Evolutionary conservation across 352 stramenopile species (phyloP).

Genomic region (Plasmopara viticola): DNA sequence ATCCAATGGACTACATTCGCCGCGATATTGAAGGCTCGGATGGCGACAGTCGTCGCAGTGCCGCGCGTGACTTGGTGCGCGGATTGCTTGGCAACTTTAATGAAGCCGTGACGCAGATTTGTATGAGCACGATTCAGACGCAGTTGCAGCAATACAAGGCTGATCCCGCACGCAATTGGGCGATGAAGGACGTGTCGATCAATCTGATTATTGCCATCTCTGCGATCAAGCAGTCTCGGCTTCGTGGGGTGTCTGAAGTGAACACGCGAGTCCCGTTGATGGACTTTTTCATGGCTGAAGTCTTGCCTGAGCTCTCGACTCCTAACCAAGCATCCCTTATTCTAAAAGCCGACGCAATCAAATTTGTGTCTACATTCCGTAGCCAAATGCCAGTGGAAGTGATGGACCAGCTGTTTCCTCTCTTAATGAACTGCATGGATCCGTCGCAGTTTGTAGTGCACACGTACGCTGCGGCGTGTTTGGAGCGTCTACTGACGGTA

Average conservation of each 20-base stretch:
- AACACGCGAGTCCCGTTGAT: constrained; percentile 94
- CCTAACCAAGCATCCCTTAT: constrained; percentile 84
- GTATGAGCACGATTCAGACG: constrained; percentile 82
- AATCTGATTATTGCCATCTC: constrained; percentile 95
- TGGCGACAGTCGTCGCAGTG: constrained; percentile 93
- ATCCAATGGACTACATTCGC: constrained; percentile 97
- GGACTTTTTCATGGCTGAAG: constrained; percentile 93
- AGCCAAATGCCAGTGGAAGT: constrained; percentile 93
- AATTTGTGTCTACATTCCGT: constrained; percentile 98
- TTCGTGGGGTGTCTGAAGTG: constrained; percentile 92
- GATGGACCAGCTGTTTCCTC: constrained; percentile 89
- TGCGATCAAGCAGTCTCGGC: constrained; percentile 90
- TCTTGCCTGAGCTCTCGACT: constrained; percentile 90
- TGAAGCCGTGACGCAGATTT: constrained; percentile 91
- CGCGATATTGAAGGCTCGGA: constrained; percentile 97
- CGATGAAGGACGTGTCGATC: constrained; percentile 93
- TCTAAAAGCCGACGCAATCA: constrained; percentile 96
- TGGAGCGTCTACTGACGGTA: constrained; percentile 95
- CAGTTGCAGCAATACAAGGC: constrained; percentile 90
- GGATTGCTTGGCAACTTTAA: constrained; percentile 95
- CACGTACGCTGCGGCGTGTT: constrained; percentile 94
- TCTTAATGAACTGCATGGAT: constrained; percentile 87
- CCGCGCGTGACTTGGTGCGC: constrained; percentile 92
- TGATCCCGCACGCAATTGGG: constrained; percentile 87
- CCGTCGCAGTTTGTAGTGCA: constrained; percentile 92